These are phyloP conservation scores for Kwoniella shandongensis DNA, from an alignment of 768 basidiomycete genomes.

Conservation along the genomic window DNA sequence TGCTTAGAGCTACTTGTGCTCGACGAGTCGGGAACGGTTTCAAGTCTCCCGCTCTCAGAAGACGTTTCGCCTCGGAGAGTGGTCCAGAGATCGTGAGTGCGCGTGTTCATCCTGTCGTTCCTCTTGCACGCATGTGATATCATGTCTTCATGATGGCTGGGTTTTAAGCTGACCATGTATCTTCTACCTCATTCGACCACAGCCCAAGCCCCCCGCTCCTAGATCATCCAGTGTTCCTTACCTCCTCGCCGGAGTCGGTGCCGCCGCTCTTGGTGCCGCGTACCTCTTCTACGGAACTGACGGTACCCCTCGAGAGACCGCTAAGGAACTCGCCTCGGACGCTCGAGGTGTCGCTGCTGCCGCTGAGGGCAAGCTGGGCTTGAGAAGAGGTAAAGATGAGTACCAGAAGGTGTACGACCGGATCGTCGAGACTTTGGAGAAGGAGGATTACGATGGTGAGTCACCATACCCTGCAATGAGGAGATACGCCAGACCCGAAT, in stretches of 20 bases:
- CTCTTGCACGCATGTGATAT: not conserved
- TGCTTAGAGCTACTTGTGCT: conserved; percentile 14
- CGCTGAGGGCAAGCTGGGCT: conserved; percentile 59
- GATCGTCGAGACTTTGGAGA: conserved; percentile 72
- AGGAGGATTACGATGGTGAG: conserved; percentile 80
- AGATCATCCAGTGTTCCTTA: conserved; percentile 53
- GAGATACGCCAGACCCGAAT: conserved; percentile 3
- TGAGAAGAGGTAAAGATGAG: conserved; percentile 75
- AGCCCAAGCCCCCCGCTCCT: conserved; percentile 46
- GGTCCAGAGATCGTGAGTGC: conserved; percentile 38
- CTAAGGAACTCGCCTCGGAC: conserved; percentile 63
- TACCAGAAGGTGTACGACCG: conserved; percentile 96
- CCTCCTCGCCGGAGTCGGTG: conserved; percentile 64
- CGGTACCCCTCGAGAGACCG: conserved; percentile 60
- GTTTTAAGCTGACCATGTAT: not conserved
- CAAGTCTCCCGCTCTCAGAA: conserved; percentile 23
- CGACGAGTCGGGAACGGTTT: conserved; percentile 14
- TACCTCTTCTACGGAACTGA: conserved; percentile 63
- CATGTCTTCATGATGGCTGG: not conserved
- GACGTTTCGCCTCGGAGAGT: conserved; percentile 34
- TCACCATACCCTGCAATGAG: conserved; percentile 15
- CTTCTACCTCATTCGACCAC: not conserved
- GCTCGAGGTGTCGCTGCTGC: conserved; percentile 65
- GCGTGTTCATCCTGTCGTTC: not conserved
- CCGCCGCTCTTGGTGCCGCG: conserved; percentile 63